A percentile compares a stretch with the other conserved stretches of the same genome.
phyloP scores from a whole-genome alignment of 352 stramenopile genomes.

The Globisporangium viniferum region DNA sequence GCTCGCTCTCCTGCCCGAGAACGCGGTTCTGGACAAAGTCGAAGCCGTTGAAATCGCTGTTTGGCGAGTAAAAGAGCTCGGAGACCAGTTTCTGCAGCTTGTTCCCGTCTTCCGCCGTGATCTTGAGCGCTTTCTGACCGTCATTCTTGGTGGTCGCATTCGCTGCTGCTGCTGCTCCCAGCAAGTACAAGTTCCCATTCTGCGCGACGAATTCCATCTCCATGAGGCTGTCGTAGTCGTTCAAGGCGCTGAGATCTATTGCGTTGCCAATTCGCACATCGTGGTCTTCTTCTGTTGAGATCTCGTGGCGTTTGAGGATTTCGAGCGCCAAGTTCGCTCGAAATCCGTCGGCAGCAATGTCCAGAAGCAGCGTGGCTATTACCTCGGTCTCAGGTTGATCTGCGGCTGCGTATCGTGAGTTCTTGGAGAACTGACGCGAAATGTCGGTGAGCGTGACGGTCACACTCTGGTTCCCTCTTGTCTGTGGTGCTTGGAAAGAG shows the following conservation, averaged over 20 bases:
- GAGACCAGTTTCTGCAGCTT: constrained; percentile 8
- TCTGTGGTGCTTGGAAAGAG: background rate
- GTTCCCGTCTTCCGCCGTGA: background rate
- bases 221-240: background rate
- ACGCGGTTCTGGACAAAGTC: constrained; percentile 9
- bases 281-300: constrained; percentile 11
- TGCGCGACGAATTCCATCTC: constrained; percentile 1
- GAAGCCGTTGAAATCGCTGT: constrained; percentile 14
- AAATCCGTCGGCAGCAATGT: background rate
- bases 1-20: background rate
- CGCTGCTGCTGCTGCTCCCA: background rate
- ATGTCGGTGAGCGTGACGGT: constrained; percentile 13
- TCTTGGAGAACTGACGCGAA: constrained; percentile 1
- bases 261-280: constrained; percentile 1
- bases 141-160: background rate
- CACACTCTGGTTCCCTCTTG: background rate
- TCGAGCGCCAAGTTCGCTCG: background rate
- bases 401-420: background rate
- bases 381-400: background rate
- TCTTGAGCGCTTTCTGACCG: constrained; percentile 3
- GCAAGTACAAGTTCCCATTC: constrained; percentile 9
- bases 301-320: background rate
- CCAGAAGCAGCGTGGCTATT: constrained; percentile 10
- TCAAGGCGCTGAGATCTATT: constrained; percentile 10
- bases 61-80: constrained; percentile 14